These are phyloP conservation scores for Bruguiera hainesii DNA, from an alignment of 441 rosid genomes.

Conservation along the genomic window DNA sequence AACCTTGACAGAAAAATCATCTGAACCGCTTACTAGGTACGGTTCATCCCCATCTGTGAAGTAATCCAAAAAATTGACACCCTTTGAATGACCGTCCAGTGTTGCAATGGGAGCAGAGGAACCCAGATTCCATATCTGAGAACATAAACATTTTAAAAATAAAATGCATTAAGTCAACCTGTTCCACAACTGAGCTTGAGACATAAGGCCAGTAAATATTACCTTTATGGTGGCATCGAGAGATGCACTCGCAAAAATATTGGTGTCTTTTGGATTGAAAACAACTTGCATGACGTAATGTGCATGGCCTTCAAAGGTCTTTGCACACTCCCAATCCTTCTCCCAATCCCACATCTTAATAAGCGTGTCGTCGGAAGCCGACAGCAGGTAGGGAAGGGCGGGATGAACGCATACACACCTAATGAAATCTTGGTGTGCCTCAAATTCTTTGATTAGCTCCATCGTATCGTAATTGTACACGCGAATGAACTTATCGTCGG, in stretches of 20 bases:
- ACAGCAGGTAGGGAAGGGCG: slow-evolving; percentile 69
- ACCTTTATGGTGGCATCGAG: slow-evolving; percentile 89
- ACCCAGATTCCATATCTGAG: slow-evolving; percentile 69
- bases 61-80: slow-evolving; percentile 65
- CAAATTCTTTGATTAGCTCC: slow-evolving; percentile 78
- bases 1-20: slow-evolving; percentile 76
- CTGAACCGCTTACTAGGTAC: slow-evolving; percentile 68
- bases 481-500: slow-evolving; percentile 64
- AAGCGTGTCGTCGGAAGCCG: slow-evolving; percentile 85
- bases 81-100: slow-evolving; percentile 63
- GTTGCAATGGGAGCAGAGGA: slow-evolving; percentile 53
- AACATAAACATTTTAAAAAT: neutral
- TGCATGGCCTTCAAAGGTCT: slow-evolving; percentile 78
- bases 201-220: neutral
- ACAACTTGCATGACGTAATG: slow-evolving; percentile 90
- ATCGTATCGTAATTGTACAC: slow-evolving; percentile 66
- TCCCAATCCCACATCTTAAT: slow-evolving; percentile 99
- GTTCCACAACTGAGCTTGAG: neutral
- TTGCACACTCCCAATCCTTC: slow-evolving; percentile 82
- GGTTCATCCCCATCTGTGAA: slow-evolving; percentile 44
- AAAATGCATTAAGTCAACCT: neutral
- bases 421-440: slow-evolving; percentile 86
- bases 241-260: slow-evolving; percentile 83
- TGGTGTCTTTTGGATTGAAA: slow-evolving; percentile 67
- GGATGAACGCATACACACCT: slow-evolving; percentile 78